Evolutionary conservation across 2,329 filamentous ascomycete species (phyloP), one percentile per base, ranked within the genome.

Genomic region (Fusarium sp.): DNA sequence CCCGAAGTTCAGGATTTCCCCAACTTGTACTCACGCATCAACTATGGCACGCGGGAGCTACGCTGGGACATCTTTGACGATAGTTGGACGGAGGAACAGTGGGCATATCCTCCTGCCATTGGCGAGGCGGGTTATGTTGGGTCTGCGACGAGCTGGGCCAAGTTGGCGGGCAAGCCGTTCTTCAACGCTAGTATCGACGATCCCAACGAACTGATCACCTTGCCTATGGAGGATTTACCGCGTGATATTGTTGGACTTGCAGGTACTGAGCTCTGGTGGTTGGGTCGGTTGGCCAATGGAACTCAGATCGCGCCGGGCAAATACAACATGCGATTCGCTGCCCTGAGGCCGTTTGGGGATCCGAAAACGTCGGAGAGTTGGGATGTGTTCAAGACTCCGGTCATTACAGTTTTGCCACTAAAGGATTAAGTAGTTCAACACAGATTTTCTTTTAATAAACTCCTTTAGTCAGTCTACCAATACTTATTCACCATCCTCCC

Each of bases 201-300:
- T 27, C 12, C 34, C 13, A 51, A 39, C 12, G 48, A 51, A 11
- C 48, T 51, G 2, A 51, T 51, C 13, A 13, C 48, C 3, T n/a
- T 60, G 41, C 57, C 57, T 7, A n/a, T 55, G 40, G 13, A 6
- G 12, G 50, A 60, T 27, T 15, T 55, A 2, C 34, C 57, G 10
- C 57, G 57, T 12, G 52, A 53, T 10, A 54, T 60, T 41, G 50
- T 55, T 4, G 57, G 57, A 31, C n/a, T 43, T 18, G 7, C 7
- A n/a, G 57, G 57, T 11, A 60, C 57, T 16, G 57, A 59, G 71
- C 39, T 77, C 23, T 63, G 60, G 60, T 66, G 64, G 64, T 40
- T 66, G 7, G 64, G 64, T 9, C 39, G 41, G 30, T 31, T 66
- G 10, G 54, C 53, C 8, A 66, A 66, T n/a, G 60, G 64, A 12